phyloP scores from a whole-genome alignment of 257 asterid species.

The Gardenia jasminoides region DNA sequence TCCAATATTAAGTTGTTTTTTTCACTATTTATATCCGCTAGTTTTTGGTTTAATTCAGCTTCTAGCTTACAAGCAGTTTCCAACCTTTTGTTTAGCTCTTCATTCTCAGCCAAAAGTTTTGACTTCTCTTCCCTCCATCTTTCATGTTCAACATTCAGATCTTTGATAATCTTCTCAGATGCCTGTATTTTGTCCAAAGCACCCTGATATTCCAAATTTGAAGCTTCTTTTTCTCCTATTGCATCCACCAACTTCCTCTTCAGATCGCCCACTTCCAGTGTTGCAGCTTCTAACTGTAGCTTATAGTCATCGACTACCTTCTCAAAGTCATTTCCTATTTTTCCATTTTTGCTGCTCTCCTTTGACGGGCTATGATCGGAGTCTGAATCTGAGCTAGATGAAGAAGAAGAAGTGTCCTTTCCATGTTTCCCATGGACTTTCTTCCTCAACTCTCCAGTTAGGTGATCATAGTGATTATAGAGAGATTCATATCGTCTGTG shows the following conservation, averaged over 20 bases:
- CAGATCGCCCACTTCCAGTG: constrained; percentile 55
- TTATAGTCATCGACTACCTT: constrained; percentile 32
- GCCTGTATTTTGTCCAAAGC: constrained; percentile 46
- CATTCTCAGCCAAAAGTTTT: constrained; percentile 40
- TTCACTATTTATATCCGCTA: constrained; percentile 39
- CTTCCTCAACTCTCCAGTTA: constrained; percentile 64
- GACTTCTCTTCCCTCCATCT: constrained; percentile 44
- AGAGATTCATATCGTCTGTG: constrained; percentile 67
- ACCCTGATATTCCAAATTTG: constrained; percentile 37
- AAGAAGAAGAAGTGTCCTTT: constrained; percentile 59
- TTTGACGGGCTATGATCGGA: constrained; percentile 49
- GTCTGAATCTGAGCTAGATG: constrained; percentile 76
- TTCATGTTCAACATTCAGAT: constrained; percentile 44
- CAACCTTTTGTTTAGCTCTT: constrained; percentile 38
- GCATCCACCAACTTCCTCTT: constrained; percentile 45
- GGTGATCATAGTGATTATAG: constrained; percentile 68
- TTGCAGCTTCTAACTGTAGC: constrained; percentile 58
- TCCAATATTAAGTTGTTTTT: constrained; percentile 29
- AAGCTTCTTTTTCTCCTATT: constrained; percentile 55
- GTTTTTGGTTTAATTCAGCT: constrained; percentile 52
- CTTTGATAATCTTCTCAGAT: constrained; percentile 41
- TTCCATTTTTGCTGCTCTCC: constrained; percentile 53
- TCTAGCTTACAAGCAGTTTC: constrained; percentile 43
- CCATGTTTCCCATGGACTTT: constrained; percentile 44
- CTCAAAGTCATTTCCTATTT: constrained; percentile 24